These are phyloP conservation scores for Auxenochlorella pyrenoidosa DNA, from an alignment of 139 green algal genomes.

Conservation along the genomic window DNA sequence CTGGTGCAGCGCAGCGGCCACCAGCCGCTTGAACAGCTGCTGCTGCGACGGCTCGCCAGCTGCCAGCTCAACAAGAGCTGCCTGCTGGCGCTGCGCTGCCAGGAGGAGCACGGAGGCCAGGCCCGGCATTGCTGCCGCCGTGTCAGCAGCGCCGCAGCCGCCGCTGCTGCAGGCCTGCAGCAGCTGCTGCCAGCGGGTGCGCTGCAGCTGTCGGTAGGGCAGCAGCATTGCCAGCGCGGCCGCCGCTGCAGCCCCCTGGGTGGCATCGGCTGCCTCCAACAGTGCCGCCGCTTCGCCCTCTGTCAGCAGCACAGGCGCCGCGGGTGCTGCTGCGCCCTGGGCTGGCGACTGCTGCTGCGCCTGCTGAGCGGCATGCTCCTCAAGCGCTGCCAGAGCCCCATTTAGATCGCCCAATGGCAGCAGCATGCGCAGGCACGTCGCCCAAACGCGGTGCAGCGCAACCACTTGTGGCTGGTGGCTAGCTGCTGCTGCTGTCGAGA, in stretches of 20 bases:
- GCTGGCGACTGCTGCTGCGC: not conserved
- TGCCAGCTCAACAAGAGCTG: not conserved
- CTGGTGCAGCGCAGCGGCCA: not conserved
- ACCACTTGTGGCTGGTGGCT: not conserved
- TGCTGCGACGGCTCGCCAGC: not conserved
- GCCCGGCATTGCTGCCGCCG: conserved; percentile 12
- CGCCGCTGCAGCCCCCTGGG: conserved; percentile 19
- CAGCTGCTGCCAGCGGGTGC: not conserved
- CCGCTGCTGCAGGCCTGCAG: not conserved
- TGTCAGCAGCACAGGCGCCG: not conserved
- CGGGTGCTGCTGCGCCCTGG: not conserved
- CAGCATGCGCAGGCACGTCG: conserved; percentile 15
- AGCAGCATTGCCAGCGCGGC: conserved; percentile 22
- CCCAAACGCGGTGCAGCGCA: conserved; percentile 24
- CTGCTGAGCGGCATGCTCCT: not conserved
- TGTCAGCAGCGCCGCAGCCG: not conserved
- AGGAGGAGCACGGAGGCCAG: not conserved
- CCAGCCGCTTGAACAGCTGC: not conserved
- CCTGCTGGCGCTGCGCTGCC: not conserved
- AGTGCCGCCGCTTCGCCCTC: conserved; percentile 11
- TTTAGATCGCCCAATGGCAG: conserved; percentile 2
- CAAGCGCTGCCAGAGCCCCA: conserved; percentile 20
- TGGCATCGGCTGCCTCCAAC: conserved; percentile 15
- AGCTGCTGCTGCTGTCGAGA: not conserved
- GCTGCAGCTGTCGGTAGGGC: not conserved